These are phyloP conservation scores for Penicillium ochrochloron DNA, from an alignment of 495 filamentous ascomycete genomes.

Conservation along the genomic window DNA sequence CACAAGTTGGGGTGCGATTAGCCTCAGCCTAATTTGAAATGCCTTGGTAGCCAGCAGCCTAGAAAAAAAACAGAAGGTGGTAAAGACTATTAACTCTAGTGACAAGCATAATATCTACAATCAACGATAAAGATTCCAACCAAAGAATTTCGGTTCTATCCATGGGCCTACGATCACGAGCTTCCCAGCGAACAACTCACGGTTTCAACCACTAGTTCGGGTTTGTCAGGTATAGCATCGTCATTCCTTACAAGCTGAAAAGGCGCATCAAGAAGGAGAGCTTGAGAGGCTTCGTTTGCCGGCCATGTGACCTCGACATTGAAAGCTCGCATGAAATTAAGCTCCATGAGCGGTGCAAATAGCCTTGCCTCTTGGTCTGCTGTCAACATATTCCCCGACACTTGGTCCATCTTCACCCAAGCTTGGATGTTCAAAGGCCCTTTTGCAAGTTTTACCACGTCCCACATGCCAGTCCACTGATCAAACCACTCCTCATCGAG, in stretches of 20 bases:
- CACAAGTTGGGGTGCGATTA: too few species aligned
- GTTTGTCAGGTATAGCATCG: conserved; percentile 1
- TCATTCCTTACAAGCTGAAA: neutral
- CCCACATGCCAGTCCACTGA: neutral
- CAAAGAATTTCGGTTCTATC: neutral
- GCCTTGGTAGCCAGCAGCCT: too few species aligned
- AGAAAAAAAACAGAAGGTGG: too few species aligned
- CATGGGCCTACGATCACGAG: neutral
- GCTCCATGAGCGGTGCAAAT: neutral
- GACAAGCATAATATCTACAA: too few species aligned
- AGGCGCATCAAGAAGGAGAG: neutral
- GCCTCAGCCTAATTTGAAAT: too few species aligned
- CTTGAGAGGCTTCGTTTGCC: neutral
- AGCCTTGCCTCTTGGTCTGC: neutral
- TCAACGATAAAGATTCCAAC: neutral
- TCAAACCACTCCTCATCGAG: conserved; percentile 1
- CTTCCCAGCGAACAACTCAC: neutral
- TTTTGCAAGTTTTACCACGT: neutral
- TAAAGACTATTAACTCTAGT: too few species aligned
- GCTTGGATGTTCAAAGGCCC: conserved; percentile 1
- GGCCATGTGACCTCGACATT: conserved; percentile 4
- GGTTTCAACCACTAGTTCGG: neutral
- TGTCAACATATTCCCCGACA: neutral
- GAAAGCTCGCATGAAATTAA: neutral
- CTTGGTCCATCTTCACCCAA: conserved; percentile 1